These are phyloP conservation scores for Cupressus sempervirens DNA, from an alignment of 75 land plant genomes.

Conservation along the genomic window DNA sequence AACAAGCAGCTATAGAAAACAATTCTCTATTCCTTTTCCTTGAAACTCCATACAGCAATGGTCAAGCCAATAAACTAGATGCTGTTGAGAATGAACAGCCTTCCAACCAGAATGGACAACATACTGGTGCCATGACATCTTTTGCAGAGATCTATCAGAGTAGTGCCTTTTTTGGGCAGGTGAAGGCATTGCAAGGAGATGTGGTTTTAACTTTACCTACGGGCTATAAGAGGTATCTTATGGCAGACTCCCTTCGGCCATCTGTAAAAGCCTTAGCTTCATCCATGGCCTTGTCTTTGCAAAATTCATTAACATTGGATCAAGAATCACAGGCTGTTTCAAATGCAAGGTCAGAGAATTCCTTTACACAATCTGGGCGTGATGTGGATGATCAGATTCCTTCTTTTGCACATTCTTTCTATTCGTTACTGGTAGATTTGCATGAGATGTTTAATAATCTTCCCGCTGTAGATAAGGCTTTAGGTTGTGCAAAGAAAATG, in stretches of 20 bases:
- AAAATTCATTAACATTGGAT: constrained; percentile 7
- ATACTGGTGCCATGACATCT: neutral
- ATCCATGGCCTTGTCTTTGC: constrained; percentile 13
- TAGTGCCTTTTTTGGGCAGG: constrained; percentile 11
- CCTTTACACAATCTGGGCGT: constrained; percentile 8
- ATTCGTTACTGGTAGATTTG: constrained; percentile 53
- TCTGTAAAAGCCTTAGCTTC: constrained; percentile 31
- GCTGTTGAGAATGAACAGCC: constrained; percentile 1
- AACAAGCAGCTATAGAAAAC: constrained; percentile 60
- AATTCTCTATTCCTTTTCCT: constrained; percentile 58
- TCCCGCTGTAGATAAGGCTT: constrained; percentile 60
- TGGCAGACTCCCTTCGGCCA: constrained; percentile 22
- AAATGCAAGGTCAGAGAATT: neutral
- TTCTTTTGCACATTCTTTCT: constrained; percentile 62
- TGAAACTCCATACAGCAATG: constrained; percentile 41
- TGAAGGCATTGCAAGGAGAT: constrained; percentile 28
- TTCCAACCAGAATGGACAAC: constrained; percentile 9
- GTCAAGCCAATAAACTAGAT: neutral
- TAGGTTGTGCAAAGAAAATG: constrained; percentile 55
- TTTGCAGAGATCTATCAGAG: constrained; percentile 4
- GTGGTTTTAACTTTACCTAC: constrained; percentile 11
- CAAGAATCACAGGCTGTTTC: constrained; percentile 10
- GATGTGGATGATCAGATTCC: constrained; percentile 39
- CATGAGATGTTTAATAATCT: constrained; percentile 50
- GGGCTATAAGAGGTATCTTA: constrained; percentile 19